Conservation (phyloP, 257 asterid species). For the Solanum pennellii region DNA sequence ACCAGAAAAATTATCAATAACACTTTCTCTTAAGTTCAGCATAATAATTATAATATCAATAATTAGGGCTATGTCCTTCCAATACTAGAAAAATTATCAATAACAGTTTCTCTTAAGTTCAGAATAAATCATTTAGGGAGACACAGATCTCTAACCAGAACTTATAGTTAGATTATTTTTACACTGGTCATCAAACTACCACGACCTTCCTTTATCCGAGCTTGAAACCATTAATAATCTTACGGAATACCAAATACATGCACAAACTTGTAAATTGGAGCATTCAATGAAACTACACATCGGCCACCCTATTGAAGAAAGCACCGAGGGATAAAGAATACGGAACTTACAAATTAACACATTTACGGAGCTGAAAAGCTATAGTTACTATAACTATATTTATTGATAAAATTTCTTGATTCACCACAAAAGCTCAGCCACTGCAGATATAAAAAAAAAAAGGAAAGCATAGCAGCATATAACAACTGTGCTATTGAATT, state of each 20-base stretch:
- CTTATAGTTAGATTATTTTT: neutral
- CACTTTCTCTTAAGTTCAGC: neutral
- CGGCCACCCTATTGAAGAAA: neutral
- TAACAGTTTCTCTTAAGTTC: neutral
- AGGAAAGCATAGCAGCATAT: neutral
- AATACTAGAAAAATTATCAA: neutral
- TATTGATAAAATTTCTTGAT: neutral
- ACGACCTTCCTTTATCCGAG: rapidly evolving
- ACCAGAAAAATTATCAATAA: neutral
- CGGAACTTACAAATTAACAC: neutral
- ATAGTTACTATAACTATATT: neutral
- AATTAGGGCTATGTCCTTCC: neutral
- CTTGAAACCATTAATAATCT: neutral
- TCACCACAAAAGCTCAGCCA: neutral
- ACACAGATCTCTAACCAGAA: neutral
- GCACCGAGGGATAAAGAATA: neutral
- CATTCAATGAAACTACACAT: neutral
- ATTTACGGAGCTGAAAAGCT: neutral
- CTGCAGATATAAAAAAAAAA: neutral
- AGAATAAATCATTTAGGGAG: neutral
- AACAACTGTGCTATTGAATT: neutral
- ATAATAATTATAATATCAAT: neutral
- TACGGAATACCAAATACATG: neutral
- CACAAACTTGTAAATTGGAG: neutral
- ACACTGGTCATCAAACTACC: neutral